Evolutionary conservation across 1,284 basidiomycete genomes (phyloP), one percentile per base, ranked within the genome.

Genomic region (Cutaneotrichosporon cyanovorans): DNA sequence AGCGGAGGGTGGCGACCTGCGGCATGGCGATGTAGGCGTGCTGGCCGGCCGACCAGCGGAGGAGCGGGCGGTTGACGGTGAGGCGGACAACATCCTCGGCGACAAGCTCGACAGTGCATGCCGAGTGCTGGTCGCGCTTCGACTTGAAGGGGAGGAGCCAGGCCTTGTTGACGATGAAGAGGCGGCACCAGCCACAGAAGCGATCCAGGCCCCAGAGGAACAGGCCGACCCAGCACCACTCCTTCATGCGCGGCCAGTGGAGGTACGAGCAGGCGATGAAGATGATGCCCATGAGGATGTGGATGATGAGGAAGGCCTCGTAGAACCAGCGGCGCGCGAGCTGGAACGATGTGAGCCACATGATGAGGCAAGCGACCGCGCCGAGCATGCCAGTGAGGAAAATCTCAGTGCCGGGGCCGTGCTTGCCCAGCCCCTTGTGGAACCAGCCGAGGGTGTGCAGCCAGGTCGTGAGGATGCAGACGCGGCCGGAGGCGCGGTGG

Each of bases 161-260:
- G 15, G 64, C 56, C 16, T 69, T 68, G 66, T 83, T 84, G 67
- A 75, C 74, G 30, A 75, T 50, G 41, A 79, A 55, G 5, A 83
- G 61, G n/a, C 81, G 78, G 8, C 73, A 47, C 16, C 76, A 22
- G 15, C 82, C 78, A 45, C 81, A 54, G 25, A 76, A 48, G 28
- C 82, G 77, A 62, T 86, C 84, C 38, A 82, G 62, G 2, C 71
- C 80, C 82, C 82, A 85, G 31, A 84, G 61, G 28, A 55, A 14
- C 7, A 51, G 37, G n/a, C 44, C 39, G 11, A 37, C 25, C 37
- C 38, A 44, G 10, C 41, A 25, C 36, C 40, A 50, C 33, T 25
- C 33, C 3, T 42, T 16, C 6, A 49, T 37, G 10, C 38, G 23
- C 11, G 40, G 44, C 42, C 45, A 50, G 49, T 57, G 57, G 49